These are phyloP conservation scores for Xanthoconium purpureum DNA, from an alignment of 768 basidiomycete species.

Conservation along the genomic window DNA sequence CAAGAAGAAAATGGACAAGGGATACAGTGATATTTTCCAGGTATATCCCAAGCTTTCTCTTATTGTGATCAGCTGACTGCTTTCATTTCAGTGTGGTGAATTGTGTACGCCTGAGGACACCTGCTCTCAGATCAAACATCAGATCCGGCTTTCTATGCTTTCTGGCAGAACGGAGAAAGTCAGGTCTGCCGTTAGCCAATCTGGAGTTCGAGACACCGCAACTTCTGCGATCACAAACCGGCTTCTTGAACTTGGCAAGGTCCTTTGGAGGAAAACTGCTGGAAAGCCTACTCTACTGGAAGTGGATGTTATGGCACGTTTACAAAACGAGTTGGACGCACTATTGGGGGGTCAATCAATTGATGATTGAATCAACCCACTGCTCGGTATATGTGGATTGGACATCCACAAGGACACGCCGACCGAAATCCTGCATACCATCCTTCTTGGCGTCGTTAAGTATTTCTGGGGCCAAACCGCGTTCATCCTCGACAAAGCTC, in stretches of 20 bases:
- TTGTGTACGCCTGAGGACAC: slow-evolving; percentile 6
- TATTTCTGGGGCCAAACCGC: slow-evolving; percentile 31
- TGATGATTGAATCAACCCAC: slow-evolving; percentile 12
- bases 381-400: slow-evolving; percentile 13
- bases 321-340: slow-evolving; percentile 3
- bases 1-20: slow-evolving; percentile 24
- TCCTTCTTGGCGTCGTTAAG: slow-evolving; percentile 21
- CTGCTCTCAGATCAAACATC: not conserved
- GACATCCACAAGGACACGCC: slow-evolving; percentile 21
- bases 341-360: slow-evolving; percentile 4
- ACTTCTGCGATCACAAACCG: slow-evolving; percentile 32
- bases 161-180: slow-evolving; percentile 14
- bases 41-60: not conserved
- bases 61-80: not conserved
- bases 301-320: not conserved
- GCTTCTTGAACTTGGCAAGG: slow-evolving; percentile 30
- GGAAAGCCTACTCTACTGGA: slow-evolving; percentile 3
- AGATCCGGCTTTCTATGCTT: slow-evolving; percentile 2
- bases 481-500: slow-evolving; percentile 22
- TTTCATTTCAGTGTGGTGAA: not conserved
- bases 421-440: slow-evolving; percentile 30
- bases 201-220: slow-evolving; percentile 33
- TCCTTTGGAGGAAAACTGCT: not conserved
- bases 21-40: slow-evolving; percentile 24
- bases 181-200: slow-evolving; percentile 29